Base-by-base conservation (phyloP, 441 rosid genomes). In the Euphorbia corollata region DNA sequence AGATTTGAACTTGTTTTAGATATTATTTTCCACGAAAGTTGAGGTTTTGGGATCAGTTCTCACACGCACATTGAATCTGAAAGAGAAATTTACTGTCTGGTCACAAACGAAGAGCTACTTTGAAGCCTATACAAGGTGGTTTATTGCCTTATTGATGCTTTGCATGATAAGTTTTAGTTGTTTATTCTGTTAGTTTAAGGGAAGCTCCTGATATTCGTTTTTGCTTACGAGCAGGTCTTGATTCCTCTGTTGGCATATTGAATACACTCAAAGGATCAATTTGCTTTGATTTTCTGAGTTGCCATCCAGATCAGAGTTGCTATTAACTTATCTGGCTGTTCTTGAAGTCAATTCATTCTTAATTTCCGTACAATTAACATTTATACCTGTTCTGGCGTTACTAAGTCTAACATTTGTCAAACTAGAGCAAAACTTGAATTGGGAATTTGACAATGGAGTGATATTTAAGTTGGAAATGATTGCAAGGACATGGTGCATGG, bases 401-500 rank as follows among this genome's bases (percentile, higher is more conserved):
- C 39, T 22, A 12, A 57, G 72, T 47, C 36, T 34, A 47, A 48
- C 39, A 58, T 61, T 73, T 59, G 48, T 67, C 36, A 62, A 54
- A 53, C 63, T 63, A 68, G 51, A 47, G 58, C 15, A 64, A 68
- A 39, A 39, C 22, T 13, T 39, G 61, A 57, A 39, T 32, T 20
- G 12, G 67, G 74, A 38, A 22, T 48, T 43, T 53, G 63, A 56
- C 59, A 65, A 74, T 82, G 77, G 66, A 66, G 72, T 75, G 73
- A 68, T 73, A 73, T 77, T 74, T 68, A 69, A 78, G 79, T 81
- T 83, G 76, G 73, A 73, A 79, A 86, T 84, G 88, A 80, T 61
- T 66, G 77, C 66, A 58, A 68, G 90, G 88, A 77, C 82, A 85
- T 84, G 87, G 86, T 86, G 83, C 68, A 81, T 75, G 85, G 82